These are phyloP conservation scores for Macadamia integrifolia DNA, from an alignment of 164 flowering plant genomes.

Conservation along the genomic window DNA sequence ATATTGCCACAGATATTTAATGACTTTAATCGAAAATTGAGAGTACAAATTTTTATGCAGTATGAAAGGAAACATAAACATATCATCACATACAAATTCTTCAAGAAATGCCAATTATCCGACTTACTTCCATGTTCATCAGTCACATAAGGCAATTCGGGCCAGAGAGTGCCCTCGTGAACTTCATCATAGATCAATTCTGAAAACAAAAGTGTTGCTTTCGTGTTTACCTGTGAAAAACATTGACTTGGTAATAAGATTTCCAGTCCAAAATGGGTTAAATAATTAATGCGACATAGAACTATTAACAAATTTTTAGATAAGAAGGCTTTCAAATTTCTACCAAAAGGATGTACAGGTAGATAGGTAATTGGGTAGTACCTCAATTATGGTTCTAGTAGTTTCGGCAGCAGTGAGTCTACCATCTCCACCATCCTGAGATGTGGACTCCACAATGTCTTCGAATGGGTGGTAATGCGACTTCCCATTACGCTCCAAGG, in stretches of 20 bases:
- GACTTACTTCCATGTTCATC: slow-evolving; percentile 93
- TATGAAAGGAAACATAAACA: background rate
- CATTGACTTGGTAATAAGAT: background rate
- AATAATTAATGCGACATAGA: background rate
- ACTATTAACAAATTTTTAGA: background rate
- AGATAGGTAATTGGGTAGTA: slow-evolving; percentile 15
- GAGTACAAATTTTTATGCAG: no score
- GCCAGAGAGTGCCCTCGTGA: slow-evolving; percentile 78
- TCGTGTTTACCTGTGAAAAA: slow-evolving; percentile 61
- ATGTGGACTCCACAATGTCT: slow-evolving; percentile 40
- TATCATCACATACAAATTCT: background rate
- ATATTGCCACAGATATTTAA: slow-evolving; percentile 19
- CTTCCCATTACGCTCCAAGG: slow-evolving; percentile 38
- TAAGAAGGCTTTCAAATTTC: background rate
- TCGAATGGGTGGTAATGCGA: slow-evolving; percentile 71
- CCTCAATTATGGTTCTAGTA: slow-evolving; percentile 77
- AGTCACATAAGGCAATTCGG: slow-evolving; percentile 80
- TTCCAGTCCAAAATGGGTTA: background rate
- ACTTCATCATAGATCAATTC: slow-evolving; percentile 49
- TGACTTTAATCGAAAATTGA: background rate
- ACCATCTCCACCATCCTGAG: slow-evolving; percentile 31
- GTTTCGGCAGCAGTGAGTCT: slow-evolving; percentile 61
- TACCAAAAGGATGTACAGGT: background rate
- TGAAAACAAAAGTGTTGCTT: slow-evolving; percentile 77
- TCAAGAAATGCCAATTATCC: background rate